Percentiles rank a stretch among this genome's conserved stretches.
These are phyloP conservation scores for Solanum paucissectum DNA, from an alignment of 257 asterid genomes.

Conservation along the genomic window DNA sequence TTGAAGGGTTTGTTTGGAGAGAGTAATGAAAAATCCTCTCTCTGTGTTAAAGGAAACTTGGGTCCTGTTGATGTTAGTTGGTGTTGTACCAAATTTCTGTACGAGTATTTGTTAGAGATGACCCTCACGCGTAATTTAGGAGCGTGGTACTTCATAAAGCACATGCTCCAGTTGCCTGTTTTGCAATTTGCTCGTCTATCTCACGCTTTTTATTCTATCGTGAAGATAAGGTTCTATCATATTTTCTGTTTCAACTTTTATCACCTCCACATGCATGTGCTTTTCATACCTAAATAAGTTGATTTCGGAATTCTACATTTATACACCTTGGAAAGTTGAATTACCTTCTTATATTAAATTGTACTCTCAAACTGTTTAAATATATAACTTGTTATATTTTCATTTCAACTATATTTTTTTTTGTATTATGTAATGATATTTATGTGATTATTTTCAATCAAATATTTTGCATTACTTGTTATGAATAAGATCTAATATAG, in stretches of 20 bases:
- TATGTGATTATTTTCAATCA: neutral
- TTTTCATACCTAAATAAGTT: neutral
- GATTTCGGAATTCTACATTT: neutral
- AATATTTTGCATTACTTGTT: neutral
- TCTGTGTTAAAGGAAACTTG: neutral
- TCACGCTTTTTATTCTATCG: conserved; percentile 1
- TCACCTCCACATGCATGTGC: neutral
- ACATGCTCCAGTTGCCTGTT: conserved; percentile 13
- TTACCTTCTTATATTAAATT: too few species aligned
- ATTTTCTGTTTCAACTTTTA: neutral
- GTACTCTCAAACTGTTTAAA: neutral
- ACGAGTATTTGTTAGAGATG: conserved; percentile 7
- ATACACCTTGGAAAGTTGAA: neutral
- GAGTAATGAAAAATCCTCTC: conserved; percentile 2
- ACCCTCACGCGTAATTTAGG: conserved; percentile 5
- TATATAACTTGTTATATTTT: neutral
- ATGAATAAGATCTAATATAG: neutral
- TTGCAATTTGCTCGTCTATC: conserved; percentile 6
- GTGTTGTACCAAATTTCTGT: conserved; percentile 2
- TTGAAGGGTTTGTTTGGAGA: neutral
- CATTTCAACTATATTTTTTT: too few species aligned
- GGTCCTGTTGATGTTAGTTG: conserved; percentile 14
- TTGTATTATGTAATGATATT: neutral
- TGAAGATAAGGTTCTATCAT: conserved; percentile 13
- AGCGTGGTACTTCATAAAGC: conserved; percentile 18